phyloP scores from a whole-genome alignment of 352 stramenopile genomes.

The Globisporangium mamillatum region DNA sequence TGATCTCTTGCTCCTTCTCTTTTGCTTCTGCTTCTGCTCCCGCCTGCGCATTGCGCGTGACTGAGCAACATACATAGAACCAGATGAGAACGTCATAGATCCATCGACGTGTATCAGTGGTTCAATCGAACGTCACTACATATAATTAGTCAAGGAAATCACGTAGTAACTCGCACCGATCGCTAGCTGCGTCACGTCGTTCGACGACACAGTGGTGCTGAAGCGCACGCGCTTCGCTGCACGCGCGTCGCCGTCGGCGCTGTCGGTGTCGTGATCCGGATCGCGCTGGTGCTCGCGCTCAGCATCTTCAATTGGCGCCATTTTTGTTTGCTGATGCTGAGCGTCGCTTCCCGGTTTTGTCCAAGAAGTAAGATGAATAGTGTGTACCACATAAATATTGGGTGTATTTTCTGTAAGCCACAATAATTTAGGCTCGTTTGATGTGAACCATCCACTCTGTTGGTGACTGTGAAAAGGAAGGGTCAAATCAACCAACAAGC shows the following conservation, averaged over 20 bases:
- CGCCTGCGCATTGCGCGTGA: slow-evolving; percentile 34
- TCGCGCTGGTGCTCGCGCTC: not conserved
- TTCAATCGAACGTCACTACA: not conserved
- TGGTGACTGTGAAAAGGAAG: not conserved
- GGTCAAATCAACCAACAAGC: not conserved
- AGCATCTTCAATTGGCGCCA: slow-evolving; percentile 27
- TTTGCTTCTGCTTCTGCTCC: slow-evolving; percentile 14
- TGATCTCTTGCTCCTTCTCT: slow-evolving; percentile 26
- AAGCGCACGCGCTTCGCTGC: slow-evolving; percentile 69
- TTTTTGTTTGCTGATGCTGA: slow-evolving; percentile 18
- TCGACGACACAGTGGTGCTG: slow-evolving; percentile 36
- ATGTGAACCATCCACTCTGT: slow-evolving; percentile 24
- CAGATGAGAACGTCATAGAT: not conserved
- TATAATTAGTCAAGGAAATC: not conserved
- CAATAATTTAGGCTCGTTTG: slow-evolving; percentile 4
- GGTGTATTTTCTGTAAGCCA: slow-evolving; percentile 13
- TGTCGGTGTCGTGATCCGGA: not conserved
- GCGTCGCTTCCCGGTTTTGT: not conserved
- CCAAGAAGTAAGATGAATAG: not conserved
- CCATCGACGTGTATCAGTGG: not conserved
- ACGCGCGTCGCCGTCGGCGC: slow-evolving; percentile 8
- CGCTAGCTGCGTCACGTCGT: slow-evolving; percentile 48
- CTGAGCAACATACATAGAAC: slow-evolving; percentile 20
- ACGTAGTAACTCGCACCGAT: slow-evolving; percentile 36
- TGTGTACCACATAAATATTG: not conserved